phyloP scores from a whole-genome alignment of 139 green algal species.

The Pedinophyceae sp. region DNA sequence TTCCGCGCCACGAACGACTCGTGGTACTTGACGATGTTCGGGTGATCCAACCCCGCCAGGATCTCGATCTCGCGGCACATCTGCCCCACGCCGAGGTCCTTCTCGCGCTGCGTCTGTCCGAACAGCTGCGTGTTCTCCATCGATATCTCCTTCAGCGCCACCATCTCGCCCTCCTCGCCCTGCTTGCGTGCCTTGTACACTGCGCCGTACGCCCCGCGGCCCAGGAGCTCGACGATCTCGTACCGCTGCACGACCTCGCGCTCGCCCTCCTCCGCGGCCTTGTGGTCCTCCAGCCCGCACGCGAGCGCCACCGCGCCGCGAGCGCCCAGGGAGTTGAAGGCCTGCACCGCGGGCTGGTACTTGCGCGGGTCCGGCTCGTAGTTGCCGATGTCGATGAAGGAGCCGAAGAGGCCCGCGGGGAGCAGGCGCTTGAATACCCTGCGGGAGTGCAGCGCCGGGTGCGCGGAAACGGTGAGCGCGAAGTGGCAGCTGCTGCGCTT shows the following conservation, averaged over 20 bases:
- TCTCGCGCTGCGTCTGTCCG: neutral
- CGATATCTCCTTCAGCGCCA: constrained; percentile 3
- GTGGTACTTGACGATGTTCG: constrained; percentile 5
- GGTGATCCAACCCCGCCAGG: constrained; percentile 3
- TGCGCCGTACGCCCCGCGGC: neutral
- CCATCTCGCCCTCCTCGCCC: constrained; percentile 1
- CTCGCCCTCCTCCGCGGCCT: neutral
- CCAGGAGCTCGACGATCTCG: constrained; percentile 4
- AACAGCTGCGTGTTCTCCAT: neutral
- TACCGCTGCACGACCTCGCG: constrained; percentile 1
- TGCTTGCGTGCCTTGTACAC: constrained; percentile 3
- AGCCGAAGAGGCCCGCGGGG: constrained; percentile 1
- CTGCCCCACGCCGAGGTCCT: neutral
- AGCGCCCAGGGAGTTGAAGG: neutral
- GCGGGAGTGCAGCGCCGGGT: neutral
- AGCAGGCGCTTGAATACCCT: constrained; percentile 3
- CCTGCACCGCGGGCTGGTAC: neutral
- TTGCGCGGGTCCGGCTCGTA: neutral
- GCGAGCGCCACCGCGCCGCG: neutral
- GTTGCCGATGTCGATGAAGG: constrained; percentile 7
- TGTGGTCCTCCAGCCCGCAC: neutral
- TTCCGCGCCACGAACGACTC: neutral
- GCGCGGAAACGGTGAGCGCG: too few relatives aligned
- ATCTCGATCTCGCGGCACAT: constrained; percentile 5
- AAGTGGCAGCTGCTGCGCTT: too few relatives aligned